These are phyloP conservation scores for Phaffia australis DNA, from an alignment of 768 basidiomycete species.

Conservation along the genomic window DNA sequence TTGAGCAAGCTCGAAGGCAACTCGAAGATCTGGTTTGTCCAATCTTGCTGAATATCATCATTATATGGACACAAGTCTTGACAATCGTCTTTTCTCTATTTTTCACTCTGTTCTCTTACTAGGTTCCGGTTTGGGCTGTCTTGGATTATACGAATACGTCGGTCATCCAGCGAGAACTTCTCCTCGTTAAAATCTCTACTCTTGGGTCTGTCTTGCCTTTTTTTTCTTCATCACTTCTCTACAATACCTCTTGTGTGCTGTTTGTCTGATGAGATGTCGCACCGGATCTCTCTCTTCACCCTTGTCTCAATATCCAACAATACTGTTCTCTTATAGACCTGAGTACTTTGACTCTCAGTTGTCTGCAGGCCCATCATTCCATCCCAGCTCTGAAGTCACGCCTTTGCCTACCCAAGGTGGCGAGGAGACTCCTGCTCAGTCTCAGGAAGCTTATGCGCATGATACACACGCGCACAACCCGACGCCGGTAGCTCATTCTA, in stretches of 20 bases:
- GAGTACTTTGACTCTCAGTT: constrained; percentile 26
- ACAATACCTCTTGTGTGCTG: too few species aligned
- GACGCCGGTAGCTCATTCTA: constrained; percentile 6
- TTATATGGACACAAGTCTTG: background rate
- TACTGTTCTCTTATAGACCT: constrained; percentile 7
- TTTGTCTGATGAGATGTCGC: too few species aligned
- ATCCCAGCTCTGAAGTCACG: constrained; percentile 11
- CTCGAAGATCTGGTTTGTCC: constrained; percentile 82
- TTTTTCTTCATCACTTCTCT: background rate
- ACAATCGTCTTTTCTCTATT: background rate
- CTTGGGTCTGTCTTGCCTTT: constrained; percentile 47
- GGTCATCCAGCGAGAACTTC: constrained; percentile 81
- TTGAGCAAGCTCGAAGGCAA: constrained; percentile 91
- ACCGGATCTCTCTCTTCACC: background rate
- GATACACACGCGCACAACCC: background rate
- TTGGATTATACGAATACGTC: constrained; percentile 91
- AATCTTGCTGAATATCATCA: background rate
- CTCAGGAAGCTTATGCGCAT: background rate
- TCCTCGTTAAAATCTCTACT: constrained; percentile 92
- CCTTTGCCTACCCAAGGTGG: constrained; percentile 19
- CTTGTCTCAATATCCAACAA: background rate
- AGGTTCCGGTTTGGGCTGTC: constrained; percentile 99
- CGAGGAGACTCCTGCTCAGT: constrained; percentile 9
- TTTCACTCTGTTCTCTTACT: background rate
- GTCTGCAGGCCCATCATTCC: constrained; percentile 22